A percentile compares a stretch with the other conserved stretches of the same genome.
phyloP scores from a whole-genome alignment of 2,329 filamentous ascomycete genomes.

The Pestalotiopsis sp. region DNA sequence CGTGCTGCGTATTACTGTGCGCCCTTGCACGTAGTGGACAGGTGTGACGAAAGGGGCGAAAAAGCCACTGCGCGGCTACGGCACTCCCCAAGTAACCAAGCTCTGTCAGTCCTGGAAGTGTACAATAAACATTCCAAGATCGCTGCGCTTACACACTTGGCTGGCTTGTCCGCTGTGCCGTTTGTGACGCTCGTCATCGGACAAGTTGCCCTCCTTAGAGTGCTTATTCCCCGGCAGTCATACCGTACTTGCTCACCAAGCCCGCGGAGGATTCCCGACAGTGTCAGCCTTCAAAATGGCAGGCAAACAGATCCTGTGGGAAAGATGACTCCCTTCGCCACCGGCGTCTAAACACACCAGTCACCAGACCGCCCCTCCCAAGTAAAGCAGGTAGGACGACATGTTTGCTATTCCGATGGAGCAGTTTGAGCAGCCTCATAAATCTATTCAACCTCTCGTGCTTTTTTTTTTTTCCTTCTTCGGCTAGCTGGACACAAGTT shows the following conservation, averaged over 20 bases:
- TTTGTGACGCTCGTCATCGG: neutral
- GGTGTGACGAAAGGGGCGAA: conserved; percentile 30
- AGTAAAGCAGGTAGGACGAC: neutral
- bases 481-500: neutral
- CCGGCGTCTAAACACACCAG: neutral
- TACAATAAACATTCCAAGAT: neutral
- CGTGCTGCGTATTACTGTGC: conserved; percentile 11
- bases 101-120: neutral
- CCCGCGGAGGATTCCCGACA: neutral
- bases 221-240: neutral
- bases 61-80: conserved; percentile 16
- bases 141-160: neutral
- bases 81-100: neutral
- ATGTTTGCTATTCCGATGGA: neutral
- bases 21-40: conserved; percentile 11
- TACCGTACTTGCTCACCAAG: neutral
- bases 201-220: neutral
- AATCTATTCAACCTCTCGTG: neutral
- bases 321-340: neutral
- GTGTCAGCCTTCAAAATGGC: neutral
- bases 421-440: neutral
- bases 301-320: neutral
- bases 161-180: neutral
- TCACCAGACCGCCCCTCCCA: neutral
- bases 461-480: neutral